These are phyloP conservation scores for Canariomyces notabilis DNA, from an alignment of 2,329 filamentous ascomycete species.

Conservation along the genomic window DNA sequence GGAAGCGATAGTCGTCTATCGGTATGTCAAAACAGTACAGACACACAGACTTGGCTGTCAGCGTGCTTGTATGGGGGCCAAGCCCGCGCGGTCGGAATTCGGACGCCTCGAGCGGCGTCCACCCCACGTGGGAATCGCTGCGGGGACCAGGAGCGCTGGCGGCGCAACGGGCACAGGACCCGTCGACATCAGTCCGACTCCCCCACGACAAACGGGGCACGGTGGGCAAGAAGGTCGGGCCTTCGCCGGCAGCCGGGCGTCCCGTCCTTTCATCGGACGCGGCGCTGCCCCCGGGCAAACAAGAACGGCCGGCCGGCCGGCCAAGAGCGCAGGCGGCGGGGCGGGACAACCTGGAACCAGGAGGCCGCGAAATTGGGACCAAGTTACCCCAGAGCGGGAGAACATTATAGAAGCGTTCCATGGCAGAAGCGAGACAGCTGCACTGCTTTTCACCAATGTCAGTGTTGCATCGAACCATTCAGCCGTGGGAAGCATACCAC, in stretches of 20 bases:
- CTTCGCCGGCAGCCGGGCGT: neutral
- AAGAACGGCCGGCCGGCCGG: neutral
- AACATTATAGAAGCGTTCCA: neutral
- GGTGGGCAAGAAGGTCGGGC: neutral
- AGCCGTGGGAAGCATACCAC: neutral
- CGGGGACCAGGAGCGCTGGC: conserved; percentile 6
- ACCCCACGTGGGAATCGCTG: conserved; percentile 10
- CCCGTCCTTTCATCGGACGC: neutral
- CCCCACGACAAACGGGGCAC: neutral
- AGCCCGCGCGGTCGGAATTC: neutral
- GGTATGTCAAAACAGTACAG: no score
- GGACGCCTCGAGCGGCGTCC: conserved; percentile 1
- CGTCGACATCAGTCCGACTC: neutral
- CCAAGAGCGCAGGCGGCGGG: neutral
- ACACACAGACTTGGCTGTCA: neutral
- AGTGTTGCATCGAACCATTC: neutral
- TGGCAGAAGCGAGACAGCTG: neutral
- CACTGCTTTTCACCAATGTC: neutral
- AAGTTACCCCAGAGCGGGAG: neutral
- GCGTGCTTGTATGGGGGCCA: neutral
- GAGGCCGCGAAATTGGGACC: neutral
- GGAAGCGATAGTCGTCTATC: no score
- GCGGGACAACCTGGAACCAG: neutral
- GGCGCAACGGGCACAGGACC: conserved; percentile 8
- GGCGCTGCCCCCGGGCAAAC: neutral